Conservation (phyloP, 2,329 filamentous ascomycete genomes). For the Fusarium verrucosum region DNA sequence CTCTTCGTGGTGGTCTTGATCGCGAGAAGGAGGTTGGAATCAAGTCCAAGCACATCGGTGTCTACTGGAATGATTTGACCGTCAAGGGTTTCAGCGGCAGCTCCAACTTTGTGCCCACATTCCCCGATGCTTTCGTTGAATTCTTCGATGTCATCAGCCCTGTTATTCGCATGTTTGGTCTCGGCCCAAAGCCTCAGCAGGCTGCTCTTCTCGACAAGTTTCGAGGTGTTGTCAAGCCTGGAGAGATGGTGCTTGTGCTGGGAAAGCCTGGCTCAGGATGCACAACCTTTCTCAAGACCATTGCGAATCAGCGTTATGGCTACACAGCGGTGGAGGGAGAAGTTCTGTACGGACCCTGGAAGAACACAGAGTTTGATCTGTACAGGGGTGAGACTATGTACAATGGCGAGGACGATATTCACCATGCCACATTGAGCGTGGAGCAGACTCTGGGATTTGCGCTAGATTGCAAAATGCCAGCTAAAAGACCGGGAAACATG, state of each 20-base stretch:
- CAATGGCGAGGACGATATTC: conserved; percentile 81
- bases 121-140: conserved; percentile 78
- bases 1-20: conserved; percentile 74
- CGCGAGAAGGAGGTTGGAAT: conserved; percentile 82
- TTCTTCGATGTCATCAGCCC: conserved; percentile 81
- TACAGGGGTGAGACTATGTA: conserved; percentile 87
- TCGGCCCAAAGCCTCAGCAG: conserved; percentile 74
- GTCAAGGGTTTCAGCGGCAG: conserved; percentile 79
- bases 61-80: conserved; percentile 80
- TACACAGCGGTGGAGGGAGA: conserved; percentile 70
- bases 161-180: conserved; percentile 68
- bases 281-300: conserved; percentile 74
- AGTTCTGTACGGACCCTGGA: conserved; percentile 79
- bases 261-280: conserved; percentile 79
- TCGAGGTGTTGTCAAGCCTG: conserved; percentile 75
- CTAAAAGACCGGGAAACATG: conserved; percentile 79
- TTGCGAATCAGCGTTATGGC: conserved; percentile 70
- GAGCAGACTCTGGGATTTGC: conserved; percentile 89
- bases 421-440: conserved; percentile 86
- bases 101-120: conserved; percentile 77
- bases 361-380: conserved; percentile 73
- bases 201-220: conserved; percentile 79
- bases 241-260: conserved; percentile 88
- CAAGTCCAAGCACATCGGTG: conserved; percentile 80
- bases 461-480: conserved; percentile 83